Conservation (phyloP, 805 yeast species). For the Saccharomyces kudriavzevii region DNA sequence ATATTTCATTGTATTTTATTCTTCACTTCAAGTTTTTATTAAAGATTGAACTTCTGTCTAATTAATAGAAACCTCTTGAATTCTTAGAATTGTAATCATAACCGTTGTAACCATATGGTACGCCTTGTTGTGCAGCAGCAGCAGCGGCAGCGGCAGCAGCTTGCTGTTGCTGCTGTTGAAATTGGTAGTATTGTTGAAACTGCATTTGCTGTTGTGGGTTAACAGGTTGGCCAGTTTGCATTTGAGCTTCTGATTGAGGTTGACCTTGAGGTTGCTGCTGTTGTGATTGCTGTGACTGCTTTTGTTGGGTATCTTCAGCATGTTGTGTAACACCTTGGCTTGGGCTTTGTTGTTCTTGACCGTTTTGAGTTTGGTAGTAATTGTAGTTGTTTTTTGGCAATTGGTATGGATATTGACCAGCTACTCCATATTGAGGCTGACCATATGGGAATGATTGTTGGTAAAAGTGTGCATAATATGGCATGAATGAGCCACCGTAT, state of each 20-base stretch:
- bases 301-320: conserved; percentile 6
- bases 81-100: conserved; percentile 30
- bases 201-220: conserved; percentile 25
- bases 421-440: conserved; percentile 31
- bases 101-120: conserved; percentile 28
- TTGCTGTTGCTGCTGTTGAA: conserved; percentile 23
- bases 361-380: conserved; percentile 21
- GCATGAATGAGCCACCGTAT: conserved; percentile 30
- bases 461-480: conserved; percentile 30
- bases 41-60: background rate
- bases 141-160: conserved; percentile 23
- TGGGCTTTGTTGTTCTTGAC: conserved; percentile 12
- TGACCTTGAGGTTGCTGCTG: conserved; percentile 21
- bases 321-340: conserved; percentile 16
- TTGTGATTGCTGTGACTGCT: conserved; percentile 13
- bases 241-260: conserved; percentile 12
- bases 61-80: conserved; percentile 30
- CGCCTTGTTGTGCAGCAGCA: conserved; percentile 24
- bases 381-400: conserved; percentile 25
- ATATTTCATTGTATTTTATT: background rate
- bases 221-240: conserved; percentile 1
- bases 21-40: conserved; percentile 1
- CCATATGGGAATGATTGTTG: conserved; percentile 32
- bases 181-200: conserved; percentile 30
- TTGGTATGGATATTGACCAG: conserved; percentile 28